Evolutionary conservation across 352 stramenopile species (phyloP).

Genomic region (Pythium utonaiense): DNA sequence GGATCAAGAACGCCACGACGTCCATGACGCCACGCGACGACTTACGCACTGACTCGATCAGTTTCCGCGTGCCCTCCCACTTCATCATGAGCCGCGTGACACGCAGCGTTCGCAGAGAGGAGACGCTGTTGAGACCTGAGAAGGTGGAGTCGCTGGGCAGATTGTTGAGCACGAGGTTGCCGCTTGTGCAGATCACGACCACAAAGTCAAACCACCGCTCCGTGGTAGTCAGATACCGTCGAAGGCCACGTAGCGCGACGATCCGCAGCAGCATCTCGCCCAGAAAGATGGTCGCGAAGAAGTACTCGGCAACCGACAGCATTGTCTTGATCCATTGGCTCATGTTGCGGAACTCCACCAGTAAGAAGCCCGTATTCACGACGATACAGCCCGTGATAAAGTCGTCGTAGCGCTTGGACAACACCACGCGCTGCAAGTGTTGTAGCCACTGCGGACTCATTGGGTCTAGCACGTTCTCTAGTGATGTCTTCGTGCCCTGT

Average conservation of each 20-base stretch:
- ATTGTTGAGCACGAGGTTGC: conserved; percentile 74
- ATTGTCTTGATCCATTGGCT: conserved; percentile 22
- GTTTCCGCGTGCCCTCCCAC: conserved; percentile 71
- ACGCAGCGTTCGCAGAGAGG: conserved; percentile 66
- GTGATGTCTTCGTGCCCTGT: conserved; percentile 11
- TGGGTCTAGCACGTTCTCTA: conserved; percentile 8
- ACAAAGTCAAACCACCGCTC: conserved; percentile 72
- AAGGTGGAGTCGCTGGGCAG: conserved; percentile 35
- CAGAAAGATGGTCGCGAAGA: conserved; percentile 63
- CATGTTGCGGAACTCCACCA: conserved; percentile 73
- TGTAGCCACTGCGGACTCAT: conserved; percentile 3
- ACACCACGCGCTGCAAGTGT: conserved; percentile 39
- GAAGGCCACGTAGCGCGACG: conserved; percentile 47
- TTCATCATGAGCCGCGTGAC: conserved; percentile 77
- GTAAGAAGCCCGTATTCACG: conserved; percentile 58
- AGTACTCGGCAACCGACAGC: conserved; percentile 61
- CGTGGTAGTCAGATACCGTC: conserved; percentile 46
- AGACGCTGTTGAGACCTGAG: conserved; percentile 60
- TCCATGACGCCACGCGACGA: conserved; percentile 76
- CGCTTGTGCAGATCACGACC: conserved; percentile 61
- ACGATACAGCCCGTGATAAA: conserved; percentile 66
- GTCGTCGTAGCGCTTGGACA: conserved; percentile 75
- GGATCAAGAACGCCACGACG: conserved; percentile 67
- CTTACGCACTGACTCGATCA: conserved; percentile 75
- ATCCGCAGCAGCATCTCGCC: conserved; percentile 63